Evolutionary conservation across 106 monocot genomes (phyloP), one percentile per base, ranked within the genome.

Genomic region (Dendrobium catenatum): DNA sequence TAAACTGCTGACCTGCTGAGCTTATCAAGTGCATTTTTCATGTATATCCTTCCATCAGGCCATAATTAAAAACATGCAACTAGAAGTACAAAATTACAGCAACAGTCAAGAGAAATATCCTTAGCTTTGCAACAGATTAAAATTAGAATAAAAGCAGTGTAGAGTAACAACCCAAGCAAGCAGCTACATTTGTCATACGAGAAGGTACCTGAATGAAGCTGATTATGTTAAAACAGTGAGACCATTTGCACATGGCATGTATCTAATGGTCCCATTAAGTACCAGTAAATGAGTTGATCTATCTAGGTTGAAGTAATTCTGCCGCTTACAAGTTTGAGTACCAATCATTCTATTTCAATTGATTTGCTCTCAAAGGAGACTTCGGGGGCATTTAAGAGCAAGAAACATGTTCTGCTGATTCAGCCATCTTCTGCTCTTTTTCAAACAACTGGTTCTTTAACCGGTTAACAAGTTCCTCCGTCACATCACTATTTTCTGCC

Each of bases 401-500:
- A 6, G 46, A 48, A 76, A 47, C n/a, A 9, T 3, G 43, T 46
- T 13, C 76, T 26, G 10, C 24, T 16, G 18, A 51, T 48, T 76
- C 22, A 15, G 3, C 49, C 24, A 76, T 49, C 22, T 76, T 49
- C 19, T 37, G 41, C 78, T 79, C 66, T 66, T 42, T 77, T 72
- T 77, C 40, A 83, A 93, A 91, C 40, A 93, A 85, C 64, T 83
- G 84, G 10, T 31, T 83, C 81, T 90, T 85, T 56, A 96, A 76
- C 20, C 17, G 72, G 75, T 40, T 46, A 6, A 86, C 56, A 79
- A 93, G 79, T 37, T 90, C 85, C 80, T 87, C 86, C 44, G 82
- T 72, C 26, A 86, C 83, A 55, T 11, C 61, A 59, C 17, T 77
- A 81, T 96, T 83, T 77, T 85, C 66, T 15, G 40, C 76, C 68